phyloP scores from a whole-genome alignment of 2,329 filamentous ascomycete genomes.

The Claviceps spartinae region DNA sequence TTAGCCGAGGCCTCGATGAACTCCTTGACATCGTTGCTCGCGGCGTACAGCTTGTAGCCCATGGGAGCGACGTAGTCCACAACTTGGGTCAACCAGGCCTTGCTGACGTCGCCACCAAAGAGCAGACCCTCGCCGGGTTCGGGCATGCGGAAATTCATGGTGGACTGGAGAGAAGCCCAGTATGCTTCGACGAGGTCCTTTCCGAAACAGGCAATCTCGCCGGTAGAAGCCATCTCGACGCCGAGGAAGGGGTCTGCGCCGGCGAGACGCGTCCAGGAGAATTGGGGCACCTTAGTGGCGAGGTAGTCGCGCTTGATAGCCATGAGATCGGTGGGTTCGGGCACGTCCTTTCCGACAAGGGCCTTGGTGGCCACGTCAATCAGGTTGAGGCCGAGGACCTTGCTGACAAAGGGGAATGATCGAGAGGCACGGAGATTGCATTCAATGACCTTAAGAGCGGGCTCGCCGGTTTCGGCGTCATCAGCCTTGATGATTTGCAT shows the following conservation, averaged over 20 bases:
- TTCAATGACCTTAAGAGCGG: conserved; percentile 87
- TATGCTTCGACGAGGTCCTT: conserved; percentile 93
- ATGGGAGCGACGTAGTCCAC: conserved; percentile 80
- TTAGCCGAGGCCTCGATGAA: conserved; percentile 64
- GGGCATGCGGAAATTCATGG: conserved; percentile 98
- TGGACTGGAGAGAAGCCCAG: conserved; percentile 90
- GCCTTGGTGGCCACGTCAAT: conserved; percentile 92
- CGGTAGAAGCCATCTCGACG: conserved; percentile 93
- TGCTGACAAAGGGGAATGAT: conserved; percentile 96
- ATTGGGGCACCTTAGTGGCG: conserved; percentile 96
- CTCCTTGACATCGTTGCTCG: conserved; percentile 65
- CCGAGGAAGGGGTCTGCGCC: conserved; percentile 95
- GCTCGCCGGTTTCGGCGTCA: conserved; percentile 58
- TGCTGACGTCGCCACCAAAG: conserved; percentile 71
- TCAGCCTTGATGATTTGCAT: conserved; percentile 99
- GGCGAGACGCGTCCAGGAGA: conserved; percentile 95
- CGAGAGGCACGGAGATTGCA: conserved; percentile 95
- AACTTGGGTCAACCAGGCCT: conserved; percentile 60
- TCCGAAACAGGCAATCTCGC: conserved; percentile 98
- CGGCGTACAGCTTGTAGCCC: conserved; percentile 88
- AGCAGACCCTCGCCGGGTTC: conserved; percentile 90
- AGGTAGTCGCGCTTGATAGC: conserved; percentile 76
- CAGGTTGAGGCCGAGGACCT: conserved; percentile 93
- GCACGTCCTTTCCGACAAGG: conserved; percentile 72
- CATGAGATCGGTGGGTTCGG: conserved; percentile 81